phyloP scores from a whole-genome alignment of 1,284 basidiomycete genomes.

The Tylopilus sp. region DNA sequence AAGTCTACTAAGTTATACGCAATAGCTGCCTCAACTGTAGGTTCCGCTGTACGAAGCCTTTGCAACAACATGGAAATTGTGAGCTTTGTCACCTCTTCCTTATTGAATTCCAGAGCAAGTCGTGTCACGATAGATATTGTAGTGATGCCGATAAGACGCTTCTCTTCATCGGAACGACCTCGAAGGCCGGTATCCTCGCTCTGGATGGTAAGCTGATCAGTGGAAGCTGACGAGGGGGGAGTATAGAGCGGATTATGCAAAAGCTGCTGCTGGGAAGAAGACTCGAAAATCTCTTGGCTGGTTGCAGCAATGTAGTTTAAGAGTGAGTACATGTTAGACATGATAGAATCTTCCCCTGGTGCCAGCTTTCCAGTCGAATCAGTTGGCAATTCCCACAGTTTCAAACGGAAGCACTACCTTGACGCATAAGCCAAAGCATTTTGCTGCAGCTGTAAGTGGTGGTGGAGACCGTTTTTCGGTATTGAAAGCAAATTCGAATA shows the following conservation, averaged over 20 bases:
- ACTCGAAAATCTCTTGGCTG: constrained; percentile 68
- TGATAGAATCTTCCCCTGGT: constrained; percentile 84
- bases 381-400: not conserved
- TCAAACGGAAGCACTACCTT: constrained; percentile 45
- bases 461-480: constrained; percentile 69
- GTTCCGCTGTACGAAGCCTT: constrained; percentile 77
- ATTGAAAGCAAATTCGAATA: constrained; percentile 82
- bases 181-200: constrained; percentile 48
- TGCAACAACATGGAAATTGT: constrained; percentile 92
- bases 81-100: constrained; percentile 79
- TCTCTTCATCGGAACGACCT: constrained; percentile 78
- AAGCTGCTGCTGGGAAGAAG: constrained; percentile 40
- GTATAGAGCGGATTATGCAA: constrained; percentile 42
- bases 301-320: constrained; percentile 85
- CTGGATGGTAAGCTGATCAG: constrained; percentile 27
- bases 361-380: constrained; percentile 52
- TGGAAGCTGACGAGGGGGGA: constrained; percentile 42
- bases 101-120: constrained; percentile 76
- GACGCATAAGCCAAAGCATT: constrained; percentile 86
- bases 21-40: constrained; percentile 84
- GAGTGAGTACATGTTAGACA: constrained; percentile 94
- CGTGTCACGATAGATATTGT: constrained; percentile 86
- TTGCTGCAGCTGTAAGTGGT: constrained; percentile 79
- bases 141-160: constrained; percentile 78
- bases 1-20: constrained; percentile 89